These are phyloP conservation scores for Chrysochromulina tobinii DNA, from an alignment of 78 protist species.

Conservation along the genomic window DNA sequence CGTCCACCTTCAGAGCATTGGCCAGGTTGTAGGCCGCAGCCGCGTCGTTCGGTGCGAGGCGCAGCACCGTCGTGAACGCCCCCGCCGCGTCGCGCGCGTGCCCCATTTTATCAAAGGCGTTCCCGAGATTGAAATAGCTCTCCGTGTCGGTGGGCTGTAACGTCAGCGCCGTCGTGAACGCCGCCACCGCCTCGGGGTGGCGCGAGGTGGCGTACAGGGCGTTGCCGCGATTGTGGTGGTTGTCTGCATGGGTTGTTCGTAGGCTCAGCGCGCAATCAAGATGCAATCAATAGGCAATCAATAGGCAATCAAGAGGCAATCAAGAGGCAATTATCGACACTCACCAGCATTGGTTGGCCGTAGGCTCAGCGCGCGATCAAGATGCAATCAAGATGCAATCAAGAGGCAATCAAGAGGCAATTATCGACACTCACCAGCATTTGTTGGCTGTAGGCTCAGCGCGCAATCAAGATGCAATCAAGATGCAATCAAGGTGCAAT, in stretches of 20 bases:
- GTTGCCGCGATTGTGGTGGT: slow-evolving; percentile 1
- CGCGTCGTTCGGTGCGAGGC: background rate
- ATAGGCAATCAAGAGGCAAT: no score
- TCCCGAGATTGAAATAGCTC: background rate
- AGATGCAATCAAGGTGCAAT: no score
- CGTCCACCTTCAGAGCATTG: background rate
- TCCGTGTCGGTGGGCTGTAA: background rate
- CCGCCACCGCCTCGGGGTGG: background rate
- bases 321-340: no score
- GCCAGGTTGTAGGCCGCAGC: background rate
- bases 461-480: no score
- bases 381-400: no score
- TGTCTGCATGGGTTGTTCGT: background rate
- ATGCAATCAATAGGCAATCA: no score
- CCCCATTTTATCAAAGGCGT: background rate
- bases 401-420: no score
- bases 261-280: no score
- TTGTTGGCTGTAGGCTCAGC: no score
- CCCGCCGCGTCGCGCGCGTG: background rate
- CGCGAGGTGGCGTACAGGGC: background rate
- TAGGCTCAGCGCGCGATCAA: no score
- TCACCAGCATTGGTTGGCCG: background rate
- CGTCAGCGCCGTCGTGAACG: background rate
- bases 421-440: no score
- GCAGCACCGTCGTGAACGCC: background rate